Conservation (phyloP, 306 rosid species). For the Cucurbita moschata region DNA sequence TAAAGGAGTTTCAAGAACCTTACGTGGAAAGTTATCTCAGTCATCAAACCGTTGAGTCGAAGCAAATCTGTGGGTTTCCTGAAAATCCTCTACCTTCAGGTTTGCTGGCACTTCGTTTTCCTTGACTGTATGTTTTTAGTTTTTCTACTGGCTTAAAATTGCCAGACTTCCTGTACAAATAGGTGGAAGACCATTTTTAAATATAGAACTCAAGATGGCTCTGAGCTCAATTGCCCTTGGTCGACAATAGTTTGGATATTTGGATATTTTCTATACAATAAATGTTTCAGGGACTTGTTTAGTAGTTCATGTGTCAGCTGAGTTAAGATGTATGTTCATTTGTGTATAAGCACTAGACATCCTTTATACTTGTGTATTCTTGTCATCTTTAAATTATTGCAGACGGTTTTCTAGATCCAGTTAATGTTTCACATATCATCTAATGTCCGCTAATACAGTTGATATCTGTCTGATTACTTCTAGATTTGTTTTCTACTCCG, state of each 20-base stretch:
- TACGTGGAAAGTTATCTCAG: conserved; percentile 24
- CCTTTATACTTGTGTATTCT: not conserved
- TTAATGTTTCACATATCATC: not conserved
- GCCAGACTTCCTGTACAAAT: conserved; percentile 6
- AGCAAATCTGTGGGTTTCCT: conserved; percentile 21
- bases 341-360: not conserved
- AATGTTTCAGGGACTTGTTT: not conserved
- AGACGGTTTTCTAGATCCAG: not conserved
- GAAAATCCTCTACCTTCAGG: conserved; percentile 36
- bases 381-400: not conserved
- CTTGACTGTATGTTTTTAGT: conserved; percentile 8
- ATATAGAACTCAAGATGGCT: not conserved
- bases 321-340: not conserved
- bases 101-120: conserved; percentile 16
- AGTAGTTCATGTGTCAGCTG: not conserved
- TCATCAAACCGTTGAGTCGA: conserved; percentile 27
- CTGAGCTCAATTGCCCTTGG: not conserved
- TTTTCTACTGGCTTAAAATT: not conserved
- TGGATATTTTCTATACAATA: not conserved
- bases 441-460: not conserved
- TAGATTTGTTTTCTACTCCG: not conserved
- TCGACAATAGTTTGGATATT: not conserved
- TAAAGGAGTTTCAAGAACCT: conserved; percentile 58
- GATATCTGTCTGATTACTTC: not conserved
- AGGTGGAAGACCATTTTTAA: not conserved